Percentiles rank a stretch among this genome's conserved stretches.
Conservation (phyloP, 2,329 filamentous ascomycete genomes). For the Aspergillus transmontanensis region DNA sequence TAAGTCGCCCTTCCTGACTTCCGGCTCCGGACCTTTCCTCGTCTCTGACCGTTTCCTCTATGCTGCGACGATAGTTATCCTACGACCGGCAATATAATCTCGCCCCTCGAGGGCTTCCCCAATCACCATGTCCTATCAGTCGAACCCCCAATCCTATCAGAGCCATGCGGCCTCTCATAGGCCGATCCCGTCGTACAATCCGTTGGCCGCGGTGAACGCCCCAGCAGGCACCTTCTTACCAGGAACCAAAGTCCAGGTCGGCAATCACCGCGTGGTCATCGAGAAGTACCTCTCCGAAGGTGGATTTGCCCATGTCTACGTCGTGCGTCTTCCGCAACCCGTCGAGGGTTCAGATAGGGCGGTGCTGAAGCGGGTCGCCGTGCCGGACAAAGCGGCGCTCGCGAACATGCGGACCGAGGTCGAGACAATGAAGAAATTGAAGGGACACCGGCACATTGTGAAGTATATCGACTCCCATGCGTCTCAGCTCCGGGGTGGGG, state of each 20-base stretch:
- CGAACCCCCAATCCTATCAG: conserved; percentile 31
- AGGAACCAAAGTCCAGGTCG: conserved; percentile 95
- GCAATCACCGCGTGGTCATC: conserved; percentile 87
- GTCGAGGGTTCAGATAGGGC: conserved; percentile 78
- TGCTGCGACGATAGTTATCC: conserved; percentile 26
- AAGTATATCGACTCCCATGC: conserved; percentile 98
- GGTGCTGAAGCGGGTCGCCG: conserved; percentile 91
- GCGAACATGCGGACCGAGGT: conserved; percentile 97
- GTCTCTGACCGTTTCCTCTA: conserved; percentile 14
- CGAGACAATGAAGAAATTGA: conserved; percentile 99
- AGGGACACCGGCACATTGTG: conserved; percentile 93
- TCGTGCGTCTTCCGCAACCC: conserved; percentile 80
- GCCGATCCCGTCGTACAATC: conserved; percentile 36
- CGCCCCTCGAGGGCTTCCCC: conserved; percentile 30
- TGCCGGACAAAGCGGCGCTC: conserved; percentile 92
- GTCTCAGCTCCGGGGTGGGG: conserved; percentile 86
- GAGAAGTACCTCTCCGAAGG: conserved; percentile 98
- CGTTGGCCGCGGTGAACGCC: conserved; percentile 37
- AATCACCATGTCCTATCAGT: conserved; percentile 35
- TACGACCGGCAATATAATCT: conserved; percentile 15
- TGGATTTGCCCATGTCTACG: conserved; percentile 97
- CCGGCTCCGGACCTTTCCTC: not conserved
- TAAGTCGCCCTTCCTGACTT: conserved; percentile 6
- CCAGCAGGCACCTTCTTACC: conserved; percentile 86
- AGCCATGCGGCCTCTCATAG: conserved; percentile 33